Base-by-base conservation (phyloP, 306 rosid genomes). In the Rosa rugosa region DNA sequence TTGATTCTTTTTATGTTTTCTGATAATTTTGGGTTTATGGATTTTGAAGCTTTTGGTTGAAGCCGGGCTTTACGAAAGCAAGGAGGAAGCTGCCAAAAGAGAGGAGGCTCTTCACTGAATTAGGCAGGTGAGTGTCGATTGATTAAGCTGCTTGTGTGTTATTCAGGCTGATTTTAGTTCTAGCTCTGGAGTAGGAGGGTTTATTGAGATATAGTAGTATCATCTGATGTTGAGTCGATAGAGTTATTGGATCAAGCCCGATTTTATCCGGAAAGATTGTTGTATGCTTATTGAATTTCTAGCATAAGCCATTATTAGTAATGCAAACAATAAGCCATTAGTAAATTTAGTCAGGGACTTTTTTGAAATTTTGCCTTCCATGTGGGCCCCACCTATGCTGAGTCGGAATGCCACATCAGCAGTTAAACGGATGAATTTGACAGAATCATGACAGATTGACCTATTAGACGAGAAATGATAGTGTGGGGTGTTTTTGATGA, bases 11-110 rank as follows among this genome's bases (percentile, higher is more conserved):
- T 12, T 6, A 27, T 66, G 60, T 25, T 4, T 75, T 66, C 8
- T 88, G 69, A 23, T 11, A 76, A 38, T 71, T 60, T 25, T 25
- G 34, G 57, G 57, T 40, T 46, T 20, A 4, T 27, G 75, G 44
- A 31, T 40, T n/a, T 71, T n/a, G 34, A 40, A 91, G 97, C 83
- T 78, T 80, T 75, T 91, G 59, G 91, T 72, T 76, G 73, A 70
- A 63, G 84, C 89, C 6, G 97, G 91, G 75, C 86, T 91, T 38
- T 85, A 88, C 8, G 94, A 91, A 87, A 86, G 87, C 83, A 25
- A 79, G 27, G 89, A 86, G 78, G 97, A 88, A 71, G 83, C 91
- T 71, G 82, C 83, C 49, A 91, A 82, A 81, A 91, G 97, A 82
- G 90, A 82, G 77, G 86, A 82, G 69, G 91, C 89, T 62, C 91